Evolutionary conservation across 2,329 filamentous ascomycete species (phyloP).

Genomic region (Drechslerella coelobrocha): DNA sequence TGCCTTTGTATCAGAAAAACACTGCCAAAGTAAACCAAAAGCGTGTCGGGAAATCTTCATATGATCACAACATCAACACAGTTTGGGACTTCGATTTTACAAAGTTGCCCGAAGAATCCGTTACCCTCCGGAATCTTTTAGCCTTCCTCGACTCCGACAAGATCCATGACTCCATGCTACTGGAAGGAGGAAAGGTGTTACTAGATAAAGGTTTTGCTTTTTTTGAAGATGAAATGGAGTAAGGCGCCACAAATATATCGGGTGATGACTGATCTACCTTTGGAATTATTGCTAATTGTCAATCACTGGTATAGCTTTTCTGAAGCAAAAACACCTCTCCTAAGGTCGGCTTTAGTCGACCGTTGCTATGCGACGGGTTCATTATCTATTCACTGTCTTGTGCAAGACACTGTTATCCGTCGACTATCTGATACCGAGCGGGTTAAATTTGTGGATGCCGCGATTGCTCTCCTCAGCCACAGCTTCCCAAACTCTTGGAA

Average conservation of each 20-base stretch:
- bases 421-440: constrained; percentile 35
- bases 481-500: constrained; percentile 55
- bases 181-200: constrained; percentile 44
- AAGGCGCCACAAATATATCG: constrained; percentile 12
- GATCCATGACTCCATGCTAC: constrained; percentile 55
- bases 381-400: constrained; percentile 54
- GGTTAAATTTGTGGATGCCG: constrained; percentile 52
- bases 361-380: constrained; percentile 42
- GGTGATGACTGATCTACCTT: background rate
- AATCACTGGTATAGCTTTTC: constrained; percentile 42
- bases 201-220: constrained; percentile 53
- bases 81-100: constrained; percentile 56
- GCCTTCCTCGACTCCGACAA: constrained; percentile 55
- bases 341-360: constrained; percentile 53
- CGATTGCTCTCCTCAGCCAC: constrained; percentile 53
- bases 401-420: constrained; percentile 52
- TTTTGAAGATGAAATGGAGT: constrained; percentile 56
- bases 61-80: constrained; percentile 56
- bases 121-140: constrained; percentile 53
- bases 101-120: constrained; percentile 52
- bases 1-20: constrained; percentile 55
- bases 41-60: constrained; percentile 52
- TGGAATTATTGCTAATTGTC: background rate
- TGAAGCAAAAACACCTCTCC: constrained; percentile 51
- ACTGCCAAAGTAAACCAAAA: constrained; percentile 55